Evolutionary conservation across 2,329 filamentous ascomycete genomes (phyloP).

Genomic region (Aspergillus hiratsukae): DNA sequence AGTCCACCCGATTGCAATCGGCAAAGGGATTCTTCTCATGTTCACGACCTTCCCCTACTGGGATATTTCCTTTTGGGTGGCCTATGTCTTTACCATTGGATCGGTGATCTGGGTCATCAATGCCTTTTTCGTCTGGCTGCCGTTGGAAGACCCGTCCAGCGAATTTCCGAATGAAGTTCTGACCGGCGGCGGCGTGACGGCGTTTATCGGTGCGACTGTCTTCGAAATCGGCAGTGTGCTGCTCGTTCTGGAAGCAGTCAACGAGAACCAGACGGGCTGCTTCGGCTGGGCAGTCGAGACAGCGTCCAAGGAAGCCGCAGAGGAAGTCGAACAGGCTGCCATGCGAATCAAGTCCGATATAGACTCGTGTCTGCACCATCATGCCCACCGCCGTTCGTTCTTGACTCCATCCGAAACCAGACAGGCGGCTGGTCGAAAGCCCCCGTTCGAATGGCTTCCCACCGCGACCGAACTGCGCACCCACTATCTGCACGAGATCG

Average conservation of each 20-base stretch:
- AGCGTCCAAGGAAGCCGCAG: constrained; percentile 34
- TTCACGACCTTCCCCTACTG: constrained; percentile 49
- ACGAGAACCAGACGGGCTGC: constrained; percentile 60
- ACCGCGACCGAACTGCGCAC: constrained; percentile 52
- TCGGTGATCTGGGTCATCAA: constrained; percentile 56
- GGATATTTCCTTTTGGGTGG: constrained; percentile 56
- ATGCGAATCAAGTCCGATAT: constrained; percentile 13
- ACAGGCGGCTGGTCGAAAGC: constrained; percentile 9
- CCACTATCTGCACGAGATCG: constrained; percentile 59
- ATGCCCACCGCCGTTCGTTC: constrained; percentile 33
- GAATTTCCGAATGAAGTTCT: constrained; percentile 52
- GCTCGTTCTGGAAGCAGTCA: constrained; percentile 64
- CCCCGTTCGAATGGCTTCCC: constrained; percentile 58
- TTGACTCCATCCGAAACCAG: background rate
- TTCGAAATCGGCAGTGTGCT: constrained; percentile 62
- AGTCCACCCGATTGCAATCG: constrained; percentile 25
- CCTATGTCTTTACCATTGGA: constrained; percentile 51
- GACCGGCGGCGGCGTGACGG: constrained; percentile 57
- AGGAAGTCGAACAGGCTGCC: constrained; percentile 4
- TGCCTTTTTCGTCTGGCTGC: constrained; percentile 61
- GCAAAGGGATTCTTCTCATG: constrained; percentile 45
- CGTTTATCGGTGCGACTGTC: constrained; percentile 63
- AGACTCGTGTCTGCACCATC: constrained; percentile 39
- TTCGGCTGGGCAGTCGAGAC: constrained; percentile 65
- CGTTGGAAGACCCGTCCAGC: constrained; percentile 49